Evolutionary conservation across 495 filamentous ascomycete species (phyloP).

Genomic region (Talaromyces liani): DNA sequence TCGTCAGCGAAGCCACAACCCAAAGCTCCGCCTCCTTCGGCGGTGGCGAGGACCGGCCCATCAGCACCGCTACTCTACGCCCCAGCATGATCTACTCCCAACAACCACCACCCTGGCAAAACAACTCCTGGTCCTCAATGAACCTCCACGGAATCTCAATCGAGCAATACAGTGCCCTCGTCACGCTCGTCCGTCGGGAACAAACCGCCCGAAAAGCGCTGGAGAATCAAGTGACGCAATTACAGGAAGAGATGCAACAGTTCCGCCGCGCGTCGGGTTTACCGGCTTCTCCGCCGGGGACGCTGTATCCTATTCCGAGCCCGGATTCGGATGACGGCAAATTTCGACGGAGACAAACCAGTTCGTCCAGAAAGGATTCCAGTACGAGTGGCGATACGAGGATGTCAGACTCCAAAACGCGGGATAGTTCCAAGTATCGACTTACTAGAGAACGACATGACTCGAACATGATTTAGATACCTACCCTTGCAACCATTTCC

Average conservation of each 20-base stretch:
- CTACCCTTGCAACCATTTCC: neutral
- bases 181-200: slow-evolving; percentile 48
- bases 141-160: slow-evolving; percentile 38
- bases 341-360: neutral
- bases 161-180: slow-evolving; percentile 49
- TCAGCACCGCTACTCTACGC: slow-evolving; percentile 35
- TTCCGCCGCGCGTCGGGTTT: slow-evolving; percentile 28
- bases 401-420: neutral
- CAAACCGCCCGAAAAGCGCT: slow-evolving; percentile 46
- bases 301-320: slow-evolving; percentile 31
- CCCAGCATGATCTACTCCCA: slow-evolving; percentile 23
- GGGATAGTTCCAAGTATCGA: neutral
- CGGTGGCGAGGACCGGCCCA: slow-evolving; percentile 20
- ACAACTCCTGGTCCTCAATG: slow-evolving; percentile 22
- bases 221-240: slow-evolving; percentile 42
- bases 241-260: slow-evolving; percentile 44
- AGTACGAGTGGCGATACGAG: neutral
- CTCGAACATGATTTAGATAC: slow-evolving; percentile 7
- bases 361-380: slow-evolving; percentile 1
- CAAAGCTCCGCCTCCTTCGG: slow-evolving; percentile 7
- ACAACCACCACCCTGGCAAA: slow-evolving; percentile 18
- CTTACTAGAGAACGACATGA: neutral
- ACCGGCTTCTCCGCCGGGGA: slow-evolving; percentile 11
- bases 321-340: slow-evolving; percentile 25
- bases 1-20: slow-evolving; percentile 19